phyloP scores from a whole-genome alignment of 345 rosid genomes.

The Hypericum androsaemum region DNA sequence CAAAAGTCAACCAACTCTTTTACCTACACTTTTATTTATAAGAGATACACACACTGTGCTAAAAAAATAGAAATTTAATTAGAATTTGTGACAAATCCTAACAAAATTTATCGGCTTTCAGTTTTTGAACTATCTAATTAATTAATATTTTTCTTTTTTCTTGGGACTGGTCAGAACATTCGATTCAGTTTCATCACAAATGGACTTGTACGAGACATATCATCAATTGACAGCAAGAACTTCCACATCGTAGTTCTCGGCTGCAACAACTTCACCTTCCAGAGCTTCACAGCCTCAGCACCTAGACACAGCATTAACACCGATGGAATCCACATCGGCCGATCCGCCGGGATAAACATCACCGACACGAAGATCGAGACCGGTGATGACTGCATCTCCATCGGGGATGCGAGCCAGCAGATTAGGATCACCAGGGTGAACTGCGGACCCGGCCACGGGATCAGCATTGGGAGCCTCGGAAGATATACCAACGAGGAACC shows the following conservation, averaged over 20 bases:
- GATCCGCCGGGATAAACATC: neutral
- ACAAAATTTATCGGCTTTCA: too few relatives aligned
- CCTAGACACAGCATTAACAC: neutral
- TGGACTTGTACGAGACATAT: neutral
- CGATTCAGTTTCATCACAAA: neutral
- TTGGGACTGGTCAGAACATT: neutral
- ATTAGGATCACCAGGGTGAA: neutral
- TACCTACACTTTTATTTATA: too few relatives aligned
- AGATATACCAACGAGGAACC: neutral
- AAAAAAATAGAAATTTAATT: too few relatives aligned
- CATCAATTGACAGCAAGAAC: neutral
- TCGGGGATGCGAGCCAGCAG: neutral
- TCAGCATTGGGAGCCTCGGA: neutral
- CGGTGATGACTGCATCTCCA: neutral
- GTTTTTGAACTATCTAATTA: too few relatives aligned
- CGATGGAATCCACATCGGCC: constrained; percentile 2
- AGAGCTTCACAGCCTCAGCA: neutral
- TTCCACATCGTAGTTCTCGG: neutral
- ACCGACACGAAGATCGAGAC: neutral
- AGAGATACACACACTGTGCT: too few relatives aligned
- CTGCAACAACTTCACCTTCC: too few relatives aligned
- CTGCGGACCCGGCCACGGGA: constrained; percentile 1
- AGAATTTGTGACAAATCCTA: too few relatives aligned
- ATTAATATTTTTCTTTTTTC: too few relatives aligned
- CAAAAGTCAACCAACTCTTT: too few relatives aligned